Conservation (phyloP, 2,329 filamentous ascomycete species). For the Allantophomopsis lycopodina region DNA sequence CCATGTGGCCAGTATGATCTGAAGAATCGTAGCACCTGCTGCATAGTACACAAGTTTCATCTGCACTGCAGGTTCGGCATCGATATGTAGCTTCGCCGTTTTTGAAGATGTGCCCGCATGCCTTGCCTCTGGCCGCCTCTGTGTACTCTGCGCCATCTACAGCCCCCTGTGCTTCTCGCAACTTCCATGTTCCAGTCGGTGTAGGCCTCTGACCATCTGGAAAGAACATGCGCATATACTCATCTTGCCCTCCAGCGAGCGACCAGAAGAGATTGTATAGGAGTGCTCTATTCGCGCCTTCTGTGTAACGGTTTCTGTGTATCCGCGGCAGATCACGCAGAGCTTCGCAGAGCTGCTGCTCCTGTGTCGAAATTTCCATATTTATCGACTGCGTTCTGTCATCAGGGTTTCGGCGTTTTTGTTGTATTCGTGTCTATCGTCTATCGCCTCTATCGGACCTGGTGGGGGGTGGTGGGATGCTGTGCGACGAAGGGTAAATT, state of each 20-base stretch:
- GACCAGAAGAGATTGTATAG: slow-evolving; percentile 75
- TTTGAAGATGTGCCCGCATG: slow-evolving; percentile 96
- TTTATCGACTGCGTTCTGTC: background rate
- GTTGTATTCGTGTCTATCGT: too few species aligned
- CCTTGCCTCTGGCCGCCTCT: slow-evolving; percentile 77
- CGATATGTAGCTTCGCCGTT: slow-evolving; percentile 85
- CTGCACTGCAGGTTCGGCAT: slow-evolving; percentile 85
- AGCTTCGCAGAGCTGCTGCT: slow-evolving; percentile 73
- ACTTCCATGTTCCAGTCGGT: slow-evolving; percentile 50
- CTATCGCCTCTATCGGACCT: too few species aligned
- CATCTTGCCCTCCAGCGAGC: slow-evolving; percentile 60
- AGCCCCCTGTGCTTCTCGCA: slow-evolving; percentile 82
- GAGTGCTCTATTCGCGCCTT: slow-evolving; percentile 57
- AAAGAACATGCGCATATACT: slow-evolving; percentile 71
- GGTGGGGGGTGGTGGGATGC: too few species aligned
- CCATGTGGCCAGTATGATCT: slow-evolving; percentile 86
- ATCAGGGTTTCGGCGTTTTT: too few species aligned
- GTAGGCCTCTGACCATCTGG: slow-evolving; percentile 52
- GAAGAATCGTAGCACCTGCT: slow-evolving; percentile 90
- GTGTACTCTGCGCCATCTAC: slow-evolving; percentile 91
- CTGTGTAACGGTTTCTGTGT: slow-evolving; percentile 63
- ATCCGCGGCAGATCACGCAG: slow-evolving; percentile 64
- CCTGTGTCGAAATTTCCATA: slow-evolving; percentile 51
- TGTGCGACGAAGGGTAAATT: too few species aligned
- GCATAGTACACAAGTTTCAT: slow-evolving; percentile 93